phyloP scores from a whole-genome alignment of 345 rosid genomes.

The Euphorbia tirucalli region DNA sequence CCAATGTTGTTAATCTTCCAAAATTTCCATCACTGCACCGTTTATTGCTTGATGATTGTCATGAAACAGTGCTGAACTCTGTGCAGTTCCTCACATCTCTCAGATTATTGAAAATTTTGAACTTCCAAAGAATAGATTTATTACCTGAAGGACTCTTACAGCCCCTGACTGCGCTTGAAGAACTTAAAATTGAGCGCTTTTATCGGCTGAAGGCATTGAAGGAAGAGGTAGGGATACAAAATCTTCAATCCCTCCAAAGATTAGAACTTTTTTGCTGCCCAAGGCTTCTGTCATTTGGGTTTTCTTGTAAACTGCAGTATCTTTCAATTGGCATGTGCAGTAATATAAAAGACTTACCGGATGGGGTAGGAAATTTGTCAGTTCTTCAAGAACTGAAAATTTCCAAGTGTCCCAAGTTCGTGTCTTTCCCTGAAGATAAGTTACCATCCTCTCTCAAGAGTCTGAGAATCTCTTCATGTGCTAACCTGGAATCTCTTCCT shows the following conservation, averaged over 20 bases:
- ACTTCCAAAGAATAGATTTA: slow-evolving; percentile 7
- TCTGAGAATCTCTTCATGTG: slow-evolving; percentile 16
- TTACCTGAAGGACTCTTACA: slow-evolving; percentile 11
- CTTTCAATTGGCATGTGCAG: slow-evolving; percentile 17
- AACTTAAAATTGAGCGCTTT: slow-evolving; percentile 15
- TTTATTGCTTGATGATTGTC: slow-evolving; percentile 15
- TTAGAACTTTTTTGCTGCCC: slow-evolving; percentile 22
- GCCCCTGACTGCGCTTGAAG: slow-evolving; percentile 3
- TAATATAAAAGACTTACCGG: slow-evolving; percentile 14
- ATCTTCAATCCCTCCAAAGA: slow-evolving; percentile 13
- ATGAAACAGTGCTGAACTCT: slow-evolving; percentile 12
- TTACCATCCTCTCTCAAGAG: slow-evolving; percentile 17
- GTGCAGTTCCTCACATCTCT: slow-evolving; percentile 18
- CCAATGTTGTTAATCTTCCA: slow-evolving; percentile 12
- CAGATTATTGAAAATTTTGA: slow-evolving; percentile 14
- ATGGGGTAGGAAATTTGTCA: slow-evolving; percentile 6
- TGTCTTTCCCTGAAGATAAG: slow-evolving; percentile 15
- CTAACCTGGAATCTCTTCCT: slow-evolving; percentile 24
- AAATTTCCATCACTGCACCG: slow-evolving; percentile 14
- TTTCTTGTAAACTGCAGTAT: slow-evolving; percentile 11
- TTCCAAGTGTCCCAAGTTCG: slow-evolving; percentile 11
- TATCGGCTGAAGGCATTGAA: slow-evolving; percentile 12
- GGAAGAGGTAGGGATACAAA: slow-evolving; percentile 18
- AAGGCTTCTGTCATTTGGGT: slow-evolving; percentile 17
- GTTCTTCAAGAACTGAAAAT: slow-evolving; percentile 16